A percentile compares a stretch with the other conserved stretches of the same genome.
phyloP scores from a whole-genome alignment of 176 grass and related monocot species.

The Ananas comosus region DNA sequence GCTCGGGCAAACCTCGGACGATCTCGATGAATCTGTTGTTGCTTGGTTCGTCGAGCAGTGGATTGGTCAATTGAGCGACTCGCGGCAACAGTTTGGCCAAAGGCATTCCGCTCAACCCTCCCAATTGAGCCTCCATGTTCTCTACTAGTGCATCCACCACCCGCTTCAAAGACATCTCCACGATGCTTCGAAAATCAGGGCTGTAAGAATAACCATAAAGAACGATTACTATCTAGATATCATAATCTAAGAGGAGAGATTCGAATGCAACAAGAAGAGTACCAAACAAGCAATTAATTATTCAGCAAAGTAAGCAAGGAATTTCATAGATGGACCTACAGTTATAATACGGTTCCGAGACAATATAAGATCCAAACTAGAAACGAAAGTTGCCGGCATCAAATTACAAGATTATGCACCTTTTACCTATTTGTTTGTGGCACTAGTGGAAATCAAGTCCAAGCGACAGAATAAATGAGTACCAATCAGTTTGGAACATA shows the following conservation, averaged over 20 bases:
- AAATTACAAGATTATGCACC: too few relatives aligned
- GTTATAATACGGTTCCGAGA: too few relatives aligned
- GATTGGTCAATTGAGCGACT: constrained; percentile 45
- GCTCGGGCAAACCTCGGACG: constrained; percentile 63
- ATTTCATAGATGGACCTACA: too few relatives aligned
- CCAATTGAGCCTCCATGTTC: constrained; percentile 33
- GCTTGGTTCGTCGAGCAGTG: constrained; percentile 77
- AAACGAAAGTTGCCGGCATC: too few relatives aligned
- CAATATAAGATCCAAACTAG: too few relatives aligned
- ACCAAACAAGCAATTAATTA: neutral
- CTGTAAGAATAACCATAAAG: constrained; percentile 32
- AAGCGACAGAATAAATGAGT: too few relatives aligned
- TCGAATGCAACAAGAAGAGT: neutral
- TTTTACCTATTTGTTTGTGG: too few relatives aligned
- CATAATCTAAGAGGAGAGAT: neutral
- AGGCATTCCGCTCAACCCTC: constrained; percentile 36
- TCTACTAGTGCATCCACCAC: constrained; percentile 39
- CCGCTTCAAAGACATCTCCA: constrained; percentile 75
- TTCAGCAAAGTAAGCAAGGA: neutral
- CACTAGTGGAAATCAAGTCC: too few relatives aligned
- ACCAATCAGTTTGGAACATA: too few relatives aligned
- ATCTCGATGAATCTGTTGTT: constrained; percentile 76
- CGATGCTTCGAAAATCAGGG: constrained; percentile 72
- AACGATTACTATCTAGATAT: neutral
- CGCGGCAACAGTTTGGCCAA: constrained; percentile 75